Conservation (phyloP, 345 rosid species). For the Lepidium africanum region DNA sequence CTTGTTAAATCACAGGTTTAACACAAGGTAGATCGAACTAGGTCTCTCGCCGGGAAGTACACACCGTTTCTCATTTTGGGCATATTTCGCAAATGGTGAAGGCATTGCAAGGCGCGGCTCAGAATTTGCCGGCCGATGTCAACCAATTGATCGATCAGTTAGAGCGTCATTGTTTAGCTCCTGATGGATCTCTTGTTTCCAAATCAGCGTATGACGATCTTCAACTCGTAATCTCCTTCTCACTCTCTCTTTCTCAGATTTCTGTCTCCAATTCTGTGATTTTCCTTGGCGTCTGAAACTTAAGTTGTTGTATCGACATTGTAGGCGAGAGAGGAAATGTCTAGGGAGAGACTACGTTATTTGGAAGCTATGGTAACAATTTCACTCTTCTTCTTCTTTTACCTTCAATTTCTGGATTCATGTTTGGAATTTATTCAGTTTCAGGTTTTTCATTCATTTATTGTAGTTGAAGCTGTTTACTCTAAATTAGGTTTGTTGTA, state of each 20-base stretch:
- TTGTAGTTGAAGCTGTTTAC: too few species aligned
- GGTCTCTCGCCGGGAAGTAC: slow-evolving; percentile 19
- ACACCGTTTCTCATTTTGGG: background rate
- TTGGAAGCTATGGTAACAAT: slow-evolving; percentile 83
- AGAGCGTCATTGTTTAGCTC: slow-evolving; percentile 92
- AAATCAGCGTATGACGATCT: slow-evolving; percentile 81
- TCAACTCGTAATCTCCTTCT: slow-evolving; percentile 53
- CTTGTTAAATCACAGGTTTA: too few species aligned
- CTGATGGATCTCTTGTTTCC: slow-evolving; percentile 94
- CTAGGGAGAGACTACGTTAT: slow-evolving; percentile 76
- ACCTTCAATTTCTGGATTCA: background rate
- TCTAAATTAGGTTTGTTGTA: background rate
- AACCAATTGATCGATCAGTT: slow-evolving; percentile 79
- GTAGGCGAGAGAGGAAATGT: slow-evolving; percentile 98
- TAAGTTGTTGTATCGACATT: slow-evolving; percentile 4
- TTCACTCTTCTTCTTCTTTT: background rate
- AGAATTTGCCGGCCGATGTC: slow-evolving; percentile 73
- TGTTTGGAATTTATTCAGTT: background rate
- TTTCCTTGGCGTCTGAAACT: background rate
- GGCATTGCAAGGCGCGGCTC: slow-evolving; percentile 49
- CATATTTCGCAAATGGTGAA: slow-evolving; percentile 42
- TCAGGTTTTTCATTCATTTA: background rate
- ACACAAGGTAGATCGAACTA: slow-evolving; percentile 2
- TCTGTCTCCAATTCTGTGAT: slow-evolving; percentile 1
- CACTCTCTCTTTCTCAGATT: background rate